Base-by-base conservation (phyloP, 495 filamentous ascomycete species). In the Trichoderma asperelloides region DNA sequence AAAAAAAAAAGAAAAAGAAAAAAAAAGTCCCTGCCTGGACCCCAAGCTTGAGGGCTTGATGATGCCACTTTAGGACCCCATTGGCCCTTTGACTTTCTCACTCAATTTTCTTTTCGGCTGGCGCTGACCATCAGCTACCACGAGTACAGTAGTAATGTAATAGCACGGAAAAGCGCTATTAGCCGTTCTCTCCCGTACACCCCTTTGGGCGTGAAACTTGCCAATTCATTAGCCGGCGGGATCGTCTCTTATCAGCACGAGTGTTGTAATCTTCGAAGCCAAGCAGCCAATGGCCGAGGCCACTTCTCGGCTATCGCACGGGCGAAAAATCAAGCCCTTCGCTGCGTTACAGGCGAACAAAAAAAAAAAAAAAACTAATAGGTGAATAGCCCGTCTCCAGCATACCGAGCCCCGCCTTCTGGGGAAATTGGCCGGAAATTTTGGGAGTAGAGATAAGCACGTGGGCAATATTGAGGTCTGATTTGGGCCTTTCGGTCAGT, bases 281-380 rank as follows among this genome's bases (percentile, higher is more conserved):
- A 51, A 51, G 18, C 47, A 51, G 21, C 47, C 47, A 51, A 51
- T 51, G n/a, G 55, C 55, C 55, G 55, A 60, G 25, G 55, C 55
- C 23, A 28, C 15, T 18, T 21, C 15, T 60, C 23, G 25, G 55
- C 55, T 30, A 60, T 55, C 49, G 49, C 49, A 55, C 49, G 49
- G 43, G 49, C 49, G 49, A n/a, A 25, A 25, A 3, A 55, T n/a
- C 2, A 55, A 55, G 18, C 16, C 49, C 18, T 23, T n/a, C 11
- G 13, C 18, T 47, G 43, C 43, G 18, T n/a, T 47, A 16, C 43
- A n/a, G 33, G 33, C 9, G 33, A 33, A 33, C 2, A 33, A 33
- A 33, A 33, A 33, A 33, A 37, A 37, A 37, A 37, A 37, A 37
- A 7, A 4, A 7, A 37, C 33, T 37, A 0, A 6, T 37, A 37